Percentiles rank a stretch among this genome's conserved stretches.
These are phyloP conservation scores for Aspergillus avenaceus DNA, from an alignment of 495 filamentous ascomycete genomes.

Conservation along the genomic window DNA sequence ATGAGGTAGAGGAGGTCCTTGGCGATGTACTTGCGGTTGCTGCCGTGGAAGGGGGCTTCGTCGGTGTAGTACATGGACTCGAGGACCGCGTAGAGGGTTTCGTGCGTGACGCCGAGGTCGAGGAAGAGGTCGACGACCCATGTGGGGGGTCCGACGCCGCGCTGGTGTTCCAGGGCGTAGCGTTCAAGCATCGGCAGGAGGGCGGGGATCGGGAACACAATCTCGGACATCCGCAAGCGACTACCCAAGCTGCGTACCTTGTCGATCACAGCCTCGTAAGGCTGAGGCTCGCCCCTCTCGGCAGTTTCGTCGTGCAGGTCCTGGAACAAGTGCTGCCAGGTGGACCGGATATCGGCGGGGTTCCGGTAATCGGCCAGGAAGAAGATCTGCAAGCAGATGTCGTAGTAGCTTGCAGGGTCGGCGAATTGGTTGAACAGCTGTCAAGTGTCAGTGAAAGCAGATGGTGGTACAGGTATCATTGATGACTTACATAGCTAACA, in stretches of 20 bases:
- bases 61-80: constrained; percentile 81
- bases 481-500: constrained; percentile 63
- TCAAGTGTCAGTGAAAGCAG: constrained; percentile 3
- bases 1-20: constrained; percentile 60
- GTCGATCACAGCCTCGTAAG: constrained; percentile 75
- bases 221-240: constrained; percentile 71
- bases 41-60: constrained; percentile 74
- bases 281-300: constrained; percentile 48
- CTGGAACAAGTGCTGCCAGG: constrained; percentile 80
- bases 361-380: constrained; percentile 84
- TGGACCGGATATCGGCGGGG: constrained; percentile 69
- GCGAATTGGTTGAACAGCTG: constrained; percentile 89
- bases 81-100: constrained; percentile 69
- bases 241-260: constrained; percentile 72
- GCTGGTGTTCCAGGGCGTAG: constrained; percentile 70
- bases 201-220: constrained; percentile 66
- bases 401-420: constrained; percentile 83
- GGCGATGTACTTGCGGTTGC: constrained; percentile 55
- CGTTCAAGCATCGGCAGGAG: constrained; percentile 71
- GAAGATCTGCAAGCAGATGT: constrained; percentile 88
- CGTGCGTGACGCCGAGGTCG: constrained; percentile 67
- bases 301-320: constrained; percentile 61
- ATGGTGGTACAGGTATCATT: not conserved
- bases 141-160: constrained; percentile 58
- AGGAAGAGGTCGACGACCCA: constrained; percentile 86